Evolutionary conservation across 192 early-diverging fungal species (phyloP).

Genomic region (Mortierella alpina): DNA sequence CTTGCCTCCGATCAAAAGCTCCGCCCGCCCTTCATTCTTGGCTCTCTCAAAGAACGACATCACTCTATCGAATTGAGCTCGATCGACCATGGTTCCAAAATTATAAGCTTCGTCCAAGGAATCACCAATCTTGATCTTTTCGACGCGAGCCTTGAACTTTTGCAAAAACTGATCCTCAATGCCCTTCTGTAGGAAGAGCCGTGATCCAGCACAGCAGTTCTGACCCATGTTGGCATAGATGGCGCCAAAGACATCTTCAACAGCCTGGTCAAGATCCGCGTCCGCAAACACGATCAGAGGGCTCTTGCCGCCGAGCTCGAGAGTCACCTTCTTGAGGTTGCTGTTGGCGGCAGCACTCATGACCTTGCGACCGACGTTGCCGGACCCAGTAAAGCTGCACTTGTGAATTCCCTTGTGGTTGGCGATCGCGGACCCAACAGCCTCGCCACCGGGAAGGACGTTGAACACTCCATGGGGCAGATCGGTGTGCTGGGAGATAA

Average conservation of each 20-base stretch:
- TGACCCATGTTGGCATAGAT: constrained; percentile 89
- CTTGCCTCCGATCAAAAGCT: constrained; percentile 66
- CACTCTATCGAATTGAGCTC: constrained; percentile 70
- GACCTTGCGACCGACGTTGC: constrained; percentile 71
- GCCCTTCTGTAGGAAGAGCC: constrained; percentile 79
- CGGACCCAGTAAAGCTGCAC: constrained; percentile 84
- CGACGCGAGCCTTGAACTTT: constrained; percentile 63
- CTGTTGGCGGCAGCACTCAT: constrained; percentile 67
- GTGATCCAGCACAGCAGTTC: constrained; percentile 80
- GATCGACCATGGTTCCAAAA: constrained; percentile 79
- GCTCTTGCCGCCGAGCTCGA: constrained; percentile 94
- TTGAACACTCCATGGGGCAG: constrained; percentile 86
- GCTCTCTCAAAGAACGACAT: constrained; percentile 72
- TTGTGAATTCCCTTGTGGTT: constrained; percentile 73
- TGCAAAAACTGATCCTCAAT: constrained; percentile 79
- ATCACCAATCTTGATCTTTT: constrained; percentile 74
- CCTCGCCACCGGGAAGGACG: constrained; percentile 83
- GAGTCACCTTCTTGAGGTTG: constrained; percentile 78
- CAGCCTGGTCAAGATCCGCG: constrained; percentile 78
- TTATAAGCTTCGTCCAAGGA: constrained; percentile 69
- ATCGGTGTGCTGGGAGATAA: constrained; percentile 75
- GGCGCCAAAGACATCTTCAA: constrained; percentile 72
- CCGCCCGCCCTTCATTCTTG: constrained; percentile 66
- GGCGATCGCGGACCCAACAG: constrained; percentile 77
- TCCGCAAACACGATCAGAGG: constrained; percentile 85